These are phyloP conservation scores for Crassisporium funariophilum DNA, from an alignment of 768 basidiomycete species.

Conservation along the genomic window DNA sequence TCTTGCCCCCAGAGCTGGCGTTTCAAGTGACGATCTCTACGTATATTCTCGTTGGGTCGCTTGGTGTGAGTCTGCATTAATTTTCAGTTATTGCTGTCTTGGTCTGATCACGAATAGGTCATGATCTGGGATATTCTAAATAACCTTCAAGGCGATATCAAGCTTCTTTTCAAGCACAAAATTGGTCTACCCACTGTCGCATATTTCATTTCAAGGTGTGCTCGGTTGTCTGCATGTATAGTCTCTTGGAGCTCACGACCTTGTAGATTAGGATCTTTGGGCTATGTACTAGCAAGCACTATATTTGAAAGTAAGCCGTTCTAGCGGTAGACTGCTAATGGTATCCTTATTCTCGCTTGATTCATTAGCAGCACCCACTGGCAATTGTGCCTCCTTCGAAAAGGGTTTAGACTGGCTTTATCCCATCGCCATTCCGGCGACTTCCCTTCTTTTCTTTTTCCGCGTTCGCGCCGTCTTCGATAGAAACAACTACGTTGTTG, in stretches of 20 bases:
- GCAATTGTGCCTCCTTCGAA: neutral
- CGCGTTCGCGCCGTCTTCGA: slow-evolving; percentile 23
- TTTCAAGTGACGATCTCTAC: neutral
- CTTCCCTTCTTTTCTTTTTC: slow-evolving; percentile 27
- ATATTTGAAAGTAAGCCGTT: slow-evolving; percentile 5
- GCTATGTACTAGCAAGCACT: slow-evolving; percentile 8
- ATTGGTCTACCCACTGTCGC: slow-evolving; percentile 19
- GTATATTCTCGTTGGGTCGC: neutral
- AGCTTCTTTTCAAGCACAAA: slow-evolving; percentile 16
- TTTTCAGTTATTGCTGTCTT: neutral
- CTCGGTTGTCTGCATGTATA: neutral
- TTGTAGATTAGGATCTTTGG: slow-evolving; percentile 4
- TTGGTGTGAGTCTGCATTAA: neutral
- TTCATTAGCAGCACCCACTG: slow-evolving; percentile 12
- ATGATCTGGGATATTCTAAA: neutral
- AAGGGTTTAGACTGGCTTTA: slow-evolving; percentile 8
- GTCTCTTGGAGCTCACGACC: neutral
- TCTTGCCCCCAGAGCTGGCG: neutral
- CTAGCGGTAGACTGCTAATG: neutral
- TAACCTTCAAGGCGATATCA: slow-evolving; percentile 12
- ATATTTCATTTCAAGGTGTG: slow-evolving; percentile 26
- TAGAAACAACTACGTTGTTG: slow-evolving; percentile 14
- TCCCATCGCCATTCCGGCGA: slow-evolving; percentile 14
- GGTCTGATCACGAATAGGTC: neutral
- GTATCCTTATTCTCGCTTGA: neutral